phyloP scores from a whole-genome alignment of 768 basidiomycete genomes.

The Suillus spraguei region DNA sequence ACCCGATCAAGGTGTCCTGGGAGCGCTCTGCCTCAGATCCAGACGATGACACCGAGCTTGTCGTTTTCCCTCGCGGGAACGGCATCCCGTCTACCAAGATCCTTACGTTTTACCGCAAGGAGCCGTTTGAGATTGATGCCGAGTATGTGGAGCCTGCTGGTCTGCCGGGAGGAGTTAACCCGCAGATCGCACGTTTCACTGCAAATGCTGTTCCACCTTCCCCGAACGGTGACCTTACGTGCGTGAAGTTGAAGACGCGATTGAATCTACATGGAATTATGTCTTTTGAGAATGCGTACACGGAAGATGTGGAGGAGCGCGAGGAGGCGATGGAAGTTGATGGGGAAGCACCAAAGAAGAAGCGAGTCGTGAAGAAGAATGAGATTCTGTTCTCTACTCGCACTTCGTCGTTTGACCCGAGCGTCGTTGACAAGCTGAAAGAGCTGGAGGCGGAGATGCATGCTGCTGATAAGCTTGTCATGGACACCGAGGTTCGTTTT shows the following conservation, averaged over 20 bases:
- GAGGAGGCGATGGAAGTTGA: slow-evolving; percentile 82
- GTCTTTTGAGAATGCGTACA: slow-evolving; percentile 85
- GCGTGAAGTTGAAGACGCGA: slow-evolving; percentile 90
- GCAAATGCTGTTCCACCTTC: slow-evolving; percentile 79
- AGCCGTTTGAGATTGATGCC: slow-evolving; percentile 87
- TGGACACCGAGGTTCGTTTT: slow-evolving; percentile 87
- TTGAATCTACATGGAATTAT: slow-evolving; percentile 85
- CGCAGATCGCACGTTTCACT: slow-evolving; percentile 81
- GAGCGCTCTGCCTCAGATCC: slow-evolving; percentile 69
- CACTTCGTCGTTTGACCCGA: slow-evolving; percentile 64
- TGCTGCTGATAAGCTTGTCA: slow-evolving; percentile 91
- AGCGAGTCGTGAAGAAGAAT: slow-evolving; percentile 82
- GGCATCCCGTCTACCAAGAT: slow-evolving; percentile 91
- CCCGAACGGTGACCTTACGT: slow-evolving; percentile 70
- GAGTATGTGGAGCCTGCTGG: slow-evolving; percentile 70
- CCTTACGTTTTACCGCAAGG: slow-evolving; percentile 91
- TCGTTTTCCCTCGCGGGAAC: slow-evolving; percentile 89
- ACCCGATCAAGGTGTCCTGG: slow-evolving; percentile 93
- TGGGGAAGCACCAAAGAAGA: slow-evolving; percentile 74
- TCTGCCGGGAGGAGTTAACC: slow-evolving; percentile 81
- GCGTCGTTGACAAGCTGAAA: slow-evolving; percentile 61
- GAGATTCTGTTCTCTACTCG: slow-evolving; percentile 74
- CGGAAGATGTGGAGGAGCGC: slow-evolving; percentile 80
- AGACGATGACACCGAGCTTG: slow-evolving; percentile 89
- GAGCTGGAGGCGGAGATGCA: slow-evolving; percentile 91